Evolutionary conservation across 768 basidiomycete genomes (phyloP), one percentile per base, ranked within the genome.

Genomic region (Mycena floridula): DNA sequence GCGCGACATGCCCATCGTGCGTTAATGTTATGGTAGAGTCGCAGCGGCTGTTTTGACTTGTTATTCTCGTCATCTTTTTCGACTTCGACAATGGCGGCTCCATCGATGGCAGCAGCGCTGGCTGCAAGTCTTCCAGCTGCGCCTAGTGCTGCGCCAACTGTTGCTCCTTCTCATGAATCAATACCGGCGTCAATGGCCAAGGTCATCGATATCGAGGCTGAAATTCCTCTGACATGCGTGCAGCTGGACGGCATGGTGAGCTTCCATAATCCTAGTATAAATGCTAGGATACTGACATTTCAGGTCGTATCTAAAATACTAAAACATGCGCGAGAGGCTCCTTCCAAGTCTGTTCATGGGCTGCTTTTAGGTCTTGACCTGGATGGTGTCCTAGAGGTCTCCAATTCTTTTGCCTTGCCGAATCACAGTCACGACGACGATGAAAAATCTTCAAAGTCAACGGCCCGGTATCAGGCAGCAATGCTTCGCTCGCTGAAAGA

Each of bases 111-210:
- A 40, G 90, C 90, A 60, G 82, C 91, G 37, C 74, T 95, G 22
- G 90, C 92, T 55, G 92, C 93, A 24, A 82, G 85, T 21, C 68
- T 87, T 23, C 86, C 89, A 38, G 73, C 79, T 52, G 73, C 79
- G 51, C 79, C 82, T 9, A 67, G 77, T 39, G 64, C 82, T 21
- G 72, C 79, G 8, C 76, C 81, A 7, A 68, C 72, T 12, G 73
- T 73, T 47, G 76, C 78, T 8, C 81, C 85, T 15, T 78, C 74
- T 22, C 83, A 89, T 66, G 90, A 93, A 64, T 83, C 83, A 36
- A 89, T 96, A 49, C 94, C 94, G 15, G 78, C 91, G 4, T 88
- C 90, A 50, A 90, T 95, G 87, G 79, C 91, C 37, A 92, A 89
- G 61, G 84, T 83, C 42, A 83, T 97, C 60, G 94, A 97, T 66